phyloP scores from a whole-genome alignment of 2,329 filamentous ascomycete genomes.

The Ramichloridium luteum region DNA sequence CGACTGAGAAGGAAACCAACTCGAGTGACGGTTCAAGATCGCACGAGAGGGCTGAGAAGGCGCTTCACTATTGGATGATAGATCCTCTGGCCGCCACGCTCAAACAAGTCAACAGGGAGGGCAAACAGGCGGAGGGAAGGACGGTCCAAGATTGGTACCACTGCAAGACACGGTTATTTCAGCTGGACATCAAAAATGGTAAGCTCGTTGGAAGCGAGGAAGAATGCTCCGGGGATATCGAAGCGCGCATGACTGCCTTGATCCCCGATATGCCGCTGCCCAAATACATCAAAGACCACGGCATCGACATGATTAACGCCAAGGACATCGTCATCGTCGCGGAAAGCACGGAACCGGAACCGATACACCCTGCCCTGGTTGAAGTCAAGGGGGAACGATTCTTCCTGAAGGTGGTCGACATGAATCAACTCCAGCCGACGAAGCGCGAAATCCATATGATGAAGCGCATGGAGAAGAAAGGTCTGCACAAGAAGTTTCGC shows the following conservation, averaged over 20 bases:
- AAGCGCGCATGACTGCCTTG: constrained; percentile 15
- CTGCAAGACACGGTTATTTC: constrained; percentile 20
- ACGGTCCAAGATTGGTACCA: constrained; percentile 24
- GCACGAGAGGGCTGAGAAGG: constrained; percentile 9
- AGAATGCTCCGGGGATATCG: constrained; percentile 9
- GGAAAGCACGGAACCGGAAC: constrained; percentile 15
- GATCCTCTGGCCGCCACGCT: constrained; percentile 14
- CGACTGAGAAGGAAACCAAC: constrained; percentile 11
- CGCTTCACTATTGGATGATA: constrained; percentile 23
- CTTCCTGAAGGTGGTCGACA: constrained; percentile 26
- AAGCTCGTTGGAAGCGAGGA: constrained; percentile 18
- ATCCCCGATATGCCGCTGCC: constrained; percentile 21
- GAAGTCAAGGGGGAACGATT: constrained; percentile 9
- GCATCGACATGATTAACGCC: constrained; percentile 15
- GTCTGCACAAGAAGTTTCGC: constrained; percentile 19
- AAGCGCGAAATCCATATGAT: constrained; percentile 25
- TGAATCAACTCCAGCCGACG: constrained; percentile 18
- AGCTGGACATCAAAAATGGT: constrained; percentile 15
- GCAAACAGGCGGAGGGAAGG: constrained; percentile 4
- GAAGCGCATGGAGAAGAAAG: constrained; percentile 17
- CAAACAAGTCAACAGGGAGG: constrained; percentile 7
- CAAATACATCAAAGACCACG: constrained; percentile 24
- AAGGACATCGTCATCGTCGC: constrained; percentile 18
- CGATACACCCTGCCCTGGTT: constrained; percentile 19
- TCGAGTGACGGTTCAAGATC: no score